Base-by-base conservation (phyloP, 352 stramenopile genomes). In the Phytophthora pistaciae region DNA sequence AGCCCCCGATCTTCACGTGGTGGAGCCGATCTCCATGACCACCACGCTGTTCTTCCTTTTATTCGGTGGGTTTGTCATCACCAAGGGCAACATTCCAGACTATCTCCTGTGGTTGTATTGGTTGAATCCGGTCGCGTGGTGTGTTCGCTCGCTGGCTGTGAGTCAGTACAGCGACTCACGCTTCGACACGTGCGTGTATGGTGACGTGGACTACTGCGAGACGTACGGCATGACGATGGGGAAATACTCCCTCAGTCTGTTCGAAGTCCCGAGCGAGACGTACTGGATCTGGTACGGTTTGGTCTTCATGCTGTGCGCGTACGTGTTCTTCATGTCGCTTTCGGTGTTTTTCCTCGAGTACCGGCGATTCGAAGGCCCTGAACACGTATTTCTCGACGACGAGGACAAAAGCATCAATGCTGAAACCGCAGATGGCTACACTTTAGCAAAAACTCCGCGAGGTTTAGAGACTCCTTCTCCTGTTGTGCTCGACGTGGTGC, bases 81-180 rank as follows among this genome's bases (percentile, higher is more conserved):
- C 78, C 9, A 77, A 82, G 42, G 55, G 60, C 5, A 52, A 77
- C 2, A 82, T 91, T 18, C 83, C 79, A 3, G 56, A 70, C 52
- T 80, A 80, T 33, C 33, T 73, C 2, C 21, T 65, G 9, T 77
- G 64, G 70, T 21, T 74, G 13, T 78, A 74, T 58, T 90, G 74
- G 65, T 38, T 91, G 11, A 85, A 87, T 48, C 84, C 83, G 3
- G 56, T 90, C 9, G 40, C 65, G 3, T 90, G 81, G 82, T 61
- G 33, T 16, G 61, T 80, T n/a, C 75, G 79, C 5, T 60, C 63
- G 14, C 11, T 85, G 3, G 60, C 61, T 14, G 60, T 84, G 18
- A 80, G 72, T 27, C 64, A 83, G 54, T 83, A 77, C 59, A 67
- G 54, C 27, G 27, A 29, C 27, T 29, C 27, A 5, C 27, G 27